Percentiles rank a stretch among this genome's conserved stretches.
phyloP scores from a whole-genome alignment of 306 rosid species.

The Clitoria ternatea region DNA sequence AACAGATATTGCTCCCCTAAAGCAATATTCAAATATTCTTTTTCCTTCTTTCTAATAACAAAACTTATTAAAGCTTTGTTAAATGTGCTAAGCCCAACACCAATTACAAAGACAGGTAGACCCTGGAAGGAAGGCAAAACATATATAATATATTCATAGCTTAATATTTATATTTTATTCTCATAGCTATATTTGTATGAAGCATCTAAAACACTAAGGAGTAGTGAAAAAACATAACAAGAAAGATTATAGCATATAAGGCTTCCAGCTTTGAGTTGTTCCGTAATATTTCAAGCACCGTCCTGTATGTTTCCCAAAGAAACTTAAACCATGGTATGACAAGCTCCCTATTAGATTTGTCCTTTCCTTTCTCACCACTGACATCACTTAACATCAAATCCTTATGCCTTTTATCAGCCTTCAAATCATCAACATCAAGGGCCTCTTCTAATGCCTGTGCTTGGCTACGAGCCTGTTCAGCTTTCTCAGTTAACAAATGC shows the following conservation, averaged over 20 bases:
- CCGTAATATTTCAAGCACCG: conserved; percentile 86
- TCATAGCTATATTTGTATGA: neutral
- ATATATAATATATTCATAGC: neutral
- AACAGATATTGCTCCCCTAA: too few species aligned
- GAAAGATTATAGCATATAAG: conserved; percentile 65
- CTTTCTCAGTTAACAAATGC: conserved; percentile 91
- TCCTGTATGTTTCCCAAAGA: conserved; percentile 90
- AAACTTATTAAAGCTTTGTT: too few species aligned
- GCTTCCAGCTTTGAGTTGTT: conserved; percentile 91
- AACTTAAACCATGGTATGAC: conserved; percentile 97
- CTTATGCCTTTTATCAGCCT: conserved; percentile 91
- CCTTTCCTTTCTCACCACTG: conserved; percentile 94
- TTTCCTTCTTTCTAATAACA: too few species aligned
- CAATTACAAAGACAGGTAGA: too few species aligned
- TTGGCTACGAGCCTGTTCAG: conserved; percentile 94
- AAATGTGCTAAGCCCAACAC: too few species aligned
- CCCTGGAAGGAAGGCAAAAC: too few species aligned
- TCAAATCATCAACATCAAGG: conserved; percentile 86
- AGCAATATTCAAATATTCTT: too few species aligned
- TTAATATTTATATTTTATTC: neutral
- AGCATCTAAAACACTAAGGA: neutral
- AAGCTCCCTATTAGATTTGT: conserved; percentile 81
- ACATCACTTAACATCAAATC: conserved; percentile 90
- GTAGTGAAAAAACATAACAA: neutral
- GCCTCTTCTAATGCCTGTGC: conserved; percentile 92